phyloP scores from a whole-genome alignment of 805 yeast genomes.

The Lipomyces kockii region DNA sequence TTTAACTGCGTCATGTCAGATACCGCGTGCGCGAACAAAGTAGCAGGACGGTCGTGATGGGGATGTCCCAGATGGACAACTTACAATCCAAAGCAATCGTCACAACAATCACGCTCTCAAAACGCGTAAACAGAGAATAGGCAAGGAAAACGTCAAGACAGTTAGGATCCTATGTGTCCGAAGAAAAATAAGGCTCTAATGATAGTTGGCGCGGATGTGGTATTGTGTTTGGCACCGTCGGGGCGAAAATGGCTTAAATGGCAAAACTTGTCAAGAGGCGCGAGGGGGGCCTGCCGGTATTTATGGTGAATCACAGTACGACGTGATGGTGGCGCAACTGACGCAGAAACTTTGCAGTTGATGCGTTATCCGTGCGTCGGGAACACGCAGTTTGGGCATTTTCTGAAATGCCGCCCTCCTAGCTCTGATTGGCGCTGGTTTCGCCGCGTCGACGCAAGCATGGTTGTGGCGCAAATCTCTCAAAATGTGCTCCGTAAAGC shows the following conservation, averaged over 20 bases:
- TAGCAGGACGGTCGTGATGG: neutral
- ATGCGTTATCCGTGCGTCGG: neutral
- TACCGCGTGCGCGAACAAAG: neutral
- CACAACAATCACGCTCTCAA: neutral
- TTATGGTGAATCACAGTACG: neutral
- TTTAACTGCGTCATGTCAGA: neutral
- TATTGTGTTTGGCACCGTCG: constrained; percentile 5
- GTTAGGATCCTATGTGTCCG: neutral
- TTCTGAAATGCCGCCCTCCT: too few species aligned
- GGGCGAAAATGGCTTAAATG: constrained; percentile 4
- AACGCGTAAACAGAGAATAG: neutral
- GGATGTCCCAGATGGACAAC: neutral
- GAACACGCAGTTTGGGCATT: neutral
- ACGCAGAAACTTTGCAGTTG: neutral
- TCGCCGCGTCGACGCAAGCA: neutral
- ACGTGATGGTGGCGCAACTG: neutral
- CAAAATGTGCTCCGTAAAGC: neutral
- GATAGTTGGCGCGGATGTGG: neutral
- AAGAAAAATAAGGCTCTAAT: neutral
- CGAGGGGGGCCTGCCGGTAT: neutral
- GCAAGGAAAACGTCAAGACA: neutral
- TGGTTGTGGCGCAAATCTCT: neutral
- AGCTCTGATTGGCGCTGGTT: too few species aligned
- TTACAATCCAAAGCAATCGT: neutral
- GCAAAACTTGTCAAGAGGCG: neutral